A percentile compares a stretch with the other conserved stretches of the same genome.
Evolutionary conservation across 192 early-diverging fungal genomes (phyloP).

Genomic region (Mortierella hygrophila): DNA sequence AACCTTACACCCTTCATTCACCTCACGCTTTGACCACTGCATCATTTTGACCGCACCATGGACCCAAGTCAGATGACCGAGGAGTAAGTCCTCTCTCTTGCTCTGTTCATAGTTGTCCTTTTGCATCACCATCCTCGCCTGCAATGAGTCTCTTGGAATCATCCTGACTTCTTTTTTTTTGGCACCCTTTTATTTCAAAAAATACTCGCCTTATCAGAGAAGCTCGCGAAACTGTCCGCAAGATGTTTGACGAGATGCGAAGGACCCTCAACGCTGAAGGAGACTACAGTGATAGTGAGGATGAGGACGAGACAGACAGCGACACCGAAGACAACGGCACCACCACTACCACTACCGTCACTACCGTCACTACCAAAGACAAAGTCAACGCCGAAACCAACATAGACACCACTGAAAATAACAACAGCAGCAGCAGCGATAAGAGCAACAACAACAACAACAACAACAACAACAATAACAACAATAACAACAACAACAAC

Average conservation of each 20-base stretch:
- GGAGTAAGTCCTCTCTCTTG: constrained; percentile 11
- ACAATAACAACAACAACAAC: neutral
- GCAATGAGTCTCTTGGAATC: too few relatives aligned
- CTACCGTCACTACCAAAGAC: neutral
- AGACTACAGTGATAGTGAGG: constrained; percentile 29
- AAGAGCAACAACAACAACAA: neutral
- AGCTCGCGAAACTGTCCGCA: constrained; percentile 33
- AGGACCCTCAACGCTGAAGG: constrained; percentile 29
- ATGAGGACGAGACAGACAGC: constrained; percentile 19
- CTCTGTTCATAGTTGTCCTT: neutral
- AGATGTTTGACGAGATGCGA: constrained; percentile 42
- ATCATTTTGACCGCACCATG: constrained; percentile 25
- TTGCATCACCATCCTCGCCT: neutral
- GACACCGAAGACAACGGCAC: neutral
- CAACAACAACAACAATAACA: neutral
- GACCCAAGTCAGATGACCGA: constrained; percentile 17
- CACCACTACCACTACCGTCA: neutral
- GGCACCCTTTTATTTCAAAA: neutral
- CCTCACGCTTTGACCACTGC: neutral
- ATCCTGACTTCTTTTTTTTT: neutral
- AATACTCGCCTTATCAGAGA: constrained; percentile 9
- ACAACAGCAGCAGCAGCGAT: neutral
- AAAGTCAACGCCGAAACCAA: neutral
- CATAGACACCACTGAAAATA: neutral
- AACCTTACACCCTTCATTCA: neutral